Evolutionary conservation across 306 rosid species (phyloP).

Genomic region (Pueraria montana): DNA sequence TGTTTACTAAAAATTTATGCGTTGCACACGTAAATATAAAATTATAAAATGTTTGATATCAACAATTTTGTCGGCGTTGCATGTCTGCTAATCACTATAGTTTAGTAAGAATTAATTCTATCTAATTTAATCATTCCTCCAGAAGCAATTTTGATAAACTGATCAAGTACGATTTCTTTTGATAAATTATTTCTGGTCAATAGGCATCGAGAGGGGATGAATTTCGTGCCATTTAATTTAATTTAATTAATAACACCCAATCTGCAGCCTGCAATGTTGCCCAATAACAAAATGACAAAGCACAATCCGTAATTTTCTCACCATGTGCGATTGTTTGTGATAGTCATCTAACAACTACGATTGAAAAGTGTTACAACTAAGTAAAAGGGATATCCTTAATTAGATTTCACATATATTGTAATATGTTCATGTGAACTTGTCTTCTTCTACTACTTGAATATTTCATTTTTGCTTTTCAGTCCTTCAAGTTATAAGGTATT

Average conservation of each 20-base stretch:
- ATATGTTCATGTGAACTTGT: slow-evolving; percentile 1
- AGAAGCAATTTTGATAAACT: slow-evolving; percentile 41
- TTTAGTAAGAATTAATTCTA: slow-evolving; percentile 10
- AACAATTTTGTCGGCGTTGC: slow-evolving; percentile 40
- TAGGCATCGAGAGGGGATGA: slow-evolving; percentile 36
- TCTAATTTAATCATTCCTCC: slow-evolving; percentile 4
- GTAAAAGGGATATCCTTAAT: slow-evolving; percentile 6
- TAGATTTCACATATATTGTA: not conserved
- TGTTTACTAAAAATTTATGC: slow-evolving; percentile 19
- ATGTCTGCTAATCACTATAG: not conserved
- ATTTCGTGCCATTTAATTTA: slow-evolving; percentile 25
- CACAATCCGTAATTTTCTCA: slow-evolving; percentile 28
- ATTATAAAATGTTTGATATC: slow-evolving; percentile 26
- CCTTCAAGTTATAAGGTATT: not conserved
- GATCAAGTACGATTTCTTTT: not conserved
- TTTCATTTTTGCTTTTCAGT: not conserved
- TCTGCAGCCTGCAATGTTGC: not conserved
- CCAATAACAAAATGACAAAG: slow-evolving; percentile 42
- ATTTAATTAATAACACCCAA: slow-evolving; percentile 5
- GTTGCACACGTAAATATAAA: slow-evolving; percentile 23
- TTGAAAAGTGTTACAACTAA: slow-evolving; percentile 32
- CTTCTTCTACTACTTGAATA: not conserved
- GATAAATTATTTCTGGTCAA: slow-evolving; percentile 37
- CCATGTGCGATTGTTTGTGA: slow-evolving; percentile 40
- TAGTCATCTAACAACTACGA: slow-evolving; percentile 23